These are phyloP conservation scores for Holtermanniella nyarrowii DNA, from an alignment of 768 basidiomycete genomes.

Conservation along the genomic window DNA sequence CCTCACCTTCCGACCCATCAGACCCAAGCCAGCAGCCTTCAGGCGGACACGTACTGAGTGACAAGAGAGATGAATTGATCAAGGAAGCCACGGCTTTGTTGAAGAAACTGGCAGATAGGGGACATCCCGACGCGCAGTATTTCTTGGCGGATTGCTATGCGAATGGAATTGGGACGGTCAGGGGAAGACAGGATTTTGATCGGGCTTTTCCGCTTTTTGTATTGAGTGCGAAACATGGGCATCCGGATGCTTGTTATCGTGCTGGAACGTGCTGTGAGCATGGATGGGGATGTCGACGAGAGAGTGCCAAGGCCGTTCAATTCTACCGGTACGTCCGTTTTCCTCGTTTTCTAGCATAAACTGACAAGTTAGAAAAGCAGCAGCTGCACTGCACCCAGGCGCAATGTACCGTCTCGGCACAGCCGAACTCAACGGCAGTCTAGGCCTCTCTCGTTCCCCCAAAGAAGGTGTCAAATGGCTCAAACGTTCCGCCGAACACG, in stretches of 20 bases:
- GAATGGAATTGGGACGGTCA: slow-evolving; percentile 90
- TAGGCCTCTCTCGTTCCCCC: slow-evolving; percentile 71
- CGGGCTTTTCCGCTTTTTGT: slow-evolving; percentile 92
- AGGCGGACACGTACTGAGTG: slow-evolving; percentile 16
- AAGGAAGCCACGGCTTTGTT: slow-evolving; percentile 78
- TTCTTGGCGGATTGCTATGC: slow-evolving; percentile 97
- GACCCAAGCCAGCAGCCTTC: slow-evolving; percentile 6
- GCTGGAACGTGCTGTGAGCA: slow-evolving; percentile 98
- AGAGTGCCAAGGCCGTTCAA: slow-evolving; percentile 78
- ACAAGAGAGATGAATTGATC: slow-evolving; percentile 60
- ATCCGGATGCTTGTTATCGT: slow-evolving; percentile 88
- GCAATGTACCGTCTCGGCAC: slow-evolving; percentile 95
- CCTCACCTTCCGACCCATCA: slow-evolving; percentile 7
- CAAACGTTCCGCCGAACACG: slow-evolving; percentile 81
- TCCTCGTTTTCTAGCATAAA: neutral
- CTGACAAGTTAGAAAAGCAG: slow-evolving; percentile 56
- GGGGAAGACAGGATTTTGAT: slow-evolving; percentile 90
- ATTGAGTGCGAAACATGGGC: slow-evolving; percentile 91
- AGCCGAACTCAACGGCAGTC: slow-evolving; percentile 89
- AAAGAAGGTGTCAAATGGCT: slow-evolving; percentile 99
- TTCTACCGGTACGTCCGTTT: slow-evolving; percentile 55
- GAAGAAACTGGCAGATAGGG: slow-evolving; percentile 83
- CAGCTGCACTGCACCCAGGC: slow-evolving; percentile 79
- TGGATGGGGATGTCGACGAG: slow-evolving; percentile 93
- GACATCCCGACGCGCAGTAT: slow-evolving; percentile 89